These are phyloP conservation scores for Acacia melanoxylon DNA, from an alignment of 306 rosid species.

Conservation along the genomic window DNA sequence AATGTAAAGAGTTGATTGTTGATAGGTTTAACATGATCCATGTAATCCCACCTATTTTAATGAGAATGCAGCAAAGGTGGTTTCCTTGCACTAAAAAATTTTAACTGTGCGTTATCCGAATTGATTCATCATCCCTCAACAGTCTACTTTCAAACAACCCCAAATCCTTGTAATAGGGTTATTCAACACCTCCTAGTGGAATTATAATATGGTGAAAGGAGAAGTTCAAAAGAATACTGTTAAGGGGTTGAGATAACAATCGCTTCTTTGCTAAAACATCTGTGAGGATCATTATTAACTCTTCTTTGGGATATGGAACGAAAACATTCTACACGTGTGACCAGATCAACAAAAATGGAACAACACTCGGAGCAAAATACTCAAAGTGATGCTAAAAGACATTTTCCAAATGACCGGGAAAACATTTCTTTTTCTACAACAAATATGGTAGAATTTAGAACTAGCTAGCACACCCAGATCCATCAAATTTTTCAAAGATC, in stretches of 20 bases:
- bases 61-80: not conserved
- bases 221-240: not conserved
- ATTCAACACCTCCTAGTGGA: conserved; percentile 1
- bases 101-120: conserved; percentile 3
- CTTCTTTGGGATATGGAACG: not conserved
- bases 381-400: not conserved
- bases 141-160: conserved; percentile 17
- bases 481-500: not conserved
- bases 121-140: conserved; percentile 2
- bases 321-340: conserved; percentile 8
- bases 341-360: not conserved
- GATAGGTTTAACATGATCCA: not conserved
- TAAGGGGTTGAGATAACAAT: not conserved
- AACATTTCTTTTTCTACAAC: not conserved
- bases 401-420: not conserved
- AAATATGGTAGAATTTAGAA: not conserved
- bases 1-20: not conserved
- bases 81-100: not conserved
- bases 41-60: not conserved
- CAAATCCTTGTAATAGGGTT: not conserved
- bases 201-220: not conserved
- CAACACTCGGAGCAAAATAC: not conserved
- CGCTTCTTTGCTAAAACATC: not conserved
- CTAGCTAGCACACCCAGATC: not conserved
- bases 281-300: not conserved